Conservation (phyloP, 345 rosid species). For the Lepidium sativum region DNA sequence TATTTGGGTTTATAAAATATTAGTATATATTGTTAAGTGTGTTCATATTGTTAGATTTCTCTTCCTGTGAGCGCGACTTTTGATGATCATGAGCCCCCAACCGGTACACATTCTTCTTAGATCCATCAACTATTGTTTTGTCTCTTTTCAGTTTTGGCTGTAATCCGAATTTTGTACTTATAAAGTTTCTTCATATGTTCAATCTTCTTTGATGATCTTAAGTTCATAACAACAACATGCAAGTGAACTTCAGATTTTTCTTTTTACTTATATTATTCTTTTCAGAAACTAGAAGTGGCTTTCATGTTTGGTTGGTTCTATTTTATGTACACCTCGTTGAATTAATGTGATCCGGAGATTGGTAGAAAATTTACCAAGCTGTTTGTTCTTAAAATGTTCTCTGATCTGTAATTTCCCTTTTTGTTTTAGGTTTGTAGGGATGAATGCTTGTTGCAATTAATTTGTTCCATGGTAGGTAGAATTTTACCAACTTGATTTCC, state of each 20-base stretch:
- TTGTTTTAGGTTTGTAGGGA: constrained; percentile 22
- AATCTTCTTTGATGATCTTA: neutral
- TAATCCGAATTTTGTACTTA: neutral
- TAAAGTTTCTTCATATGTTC: neutral
- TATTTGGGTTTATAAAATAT: neutral
- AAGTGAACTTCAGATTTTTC: neutral
- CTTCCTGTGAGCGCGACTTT: constrained; percentile 13
- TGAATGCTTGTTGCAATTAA: constrained; percentile 8
- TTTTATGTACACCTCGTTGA: neutral
- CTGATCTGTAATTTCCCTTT: constrained; percentile 12
- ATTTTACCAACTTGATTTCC: neutral
- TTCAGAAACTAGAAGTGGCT: constrained; percentile 4
- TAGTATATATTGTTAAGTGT: neutral
- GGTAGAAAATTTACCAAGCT: neutral
- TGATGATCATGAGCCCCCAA: constrained; percentile 14
- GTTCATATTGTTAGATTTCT: neutral
- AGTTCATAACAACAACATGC: constrained; percentile 7
- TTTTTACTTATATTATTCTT: neutral
- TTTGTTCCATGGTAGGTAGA: constrained; percentile 4
- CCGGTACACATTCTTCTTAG: constrained; percentile 14
- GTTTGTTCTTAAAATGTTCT: constrained; percentile 12
- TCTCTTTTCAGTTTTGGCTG: constrained; percentile 3
- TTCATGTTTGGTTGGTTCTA: neutral
- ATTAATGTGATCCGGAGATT: no score
- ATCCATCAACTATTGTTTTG: neutral